A percentile compares a stretch with the other conserved stretches of the same genome.
These are phyloP conservation scores for Filobasidium wieringae DNA, from an alignment of 768 basidiomycete species.

Conservation along the genomic window DNA sequence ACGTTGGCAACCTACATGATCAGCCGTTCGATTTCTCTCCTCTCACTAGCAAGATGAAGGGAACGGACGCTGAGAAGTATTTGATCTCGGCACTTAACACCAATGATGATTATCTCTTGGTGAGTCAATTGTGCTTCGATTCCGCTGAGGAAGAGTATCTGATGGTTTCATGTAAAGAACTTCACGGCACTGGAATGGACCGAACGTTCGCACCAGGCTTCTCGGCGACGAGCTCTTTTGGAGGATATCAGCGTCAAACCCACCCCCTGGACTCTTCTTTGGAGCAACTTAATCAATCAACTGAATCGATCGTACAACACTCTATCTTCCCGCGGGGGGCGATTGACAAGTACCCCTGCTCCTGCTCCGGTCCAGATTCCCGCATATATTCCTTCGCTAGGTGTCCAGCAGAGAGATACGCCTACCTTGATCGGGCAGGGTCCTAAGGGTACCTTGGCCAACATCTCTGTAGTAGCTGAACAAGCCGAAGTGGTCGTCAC, in stretches of 20 bases:
- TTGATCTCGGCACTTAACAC: constrained; percentile 26
- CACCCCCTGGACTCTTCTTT: constrained; percentile 3
- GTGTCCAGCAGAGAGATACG: not conserved
- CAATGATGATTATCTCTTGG: constrained; percentile 26
- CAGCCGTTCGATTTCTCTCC: constrained; percentile 31
- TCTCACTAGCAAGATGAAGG: constrained; percentile 22
- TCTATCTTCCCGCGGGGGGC: constrained; percentile 1
- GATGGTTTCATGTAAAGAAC: constrained; percentile 16
- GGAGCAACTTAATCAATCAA: constrained; percentile 2
- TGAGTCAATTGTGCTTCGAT: constrained; percentile 6
- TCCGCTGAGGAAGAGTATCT: not conserved
- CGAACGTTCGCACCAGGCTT: constrained; percentile 19
- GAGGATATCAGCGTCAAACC: constrained; percentile 8
- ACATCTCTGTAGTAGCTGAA: not conserved
- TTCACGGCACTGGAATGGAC: constrained; percentile 34
- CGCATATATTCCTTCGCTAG: not conserved
- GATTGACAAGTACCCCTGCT: not conserved
- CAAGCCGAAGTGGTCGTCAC: not conserved
- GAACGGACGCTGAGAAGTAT: constrained; percentile 24
- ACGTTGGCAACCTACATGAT: not conserved
- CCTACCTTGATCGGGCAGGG: not conserved
- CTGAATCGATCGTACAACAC: not conserved
- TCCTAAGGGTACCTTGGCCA: not conserved
- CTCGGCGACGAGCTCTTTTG: constrained; percentile 4
- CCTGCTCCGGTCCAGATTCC: not conserved